Conservation (phyloP, 768 basidiomycete genomes). For the Trametes maxima region DNA sequence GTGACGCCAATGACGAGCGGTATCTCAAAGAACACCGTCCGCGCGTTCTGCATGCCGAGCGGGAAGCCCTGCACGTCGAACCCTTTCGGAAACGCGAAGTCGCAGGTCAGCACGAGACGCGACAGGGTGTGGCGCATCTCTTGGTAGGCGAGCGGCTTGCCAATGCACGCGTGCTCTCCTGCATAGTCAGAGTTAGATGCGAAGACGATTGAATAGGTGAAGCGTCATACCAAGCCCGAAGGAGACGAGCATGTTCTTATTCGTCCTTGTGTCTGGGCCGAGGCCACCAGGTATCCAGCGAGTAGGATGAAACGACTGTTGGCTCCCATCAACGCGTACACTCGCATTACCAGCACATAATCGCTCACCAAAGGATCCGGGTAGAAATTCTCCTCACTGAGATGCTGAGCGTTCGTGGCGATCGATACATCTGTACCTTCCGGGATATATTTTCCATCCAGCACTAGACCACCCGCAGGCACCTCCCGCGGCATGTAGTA, state of each 20-base stretch:
- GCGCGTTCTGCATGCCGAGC: neutral
- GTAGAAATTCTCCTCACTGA: conserved; percentile 33
- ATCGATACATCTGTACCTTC: conserved; percentile 34
- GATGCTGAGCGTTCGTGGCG: conserved; percentile 33
- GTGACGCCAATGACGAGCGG: neutral
- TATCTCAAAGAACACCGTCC: neutral
- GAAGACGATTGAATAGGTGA: neutral
- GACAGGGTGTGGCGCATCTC: neutral
- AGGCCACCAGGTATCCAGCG: conserved; percentile 36
- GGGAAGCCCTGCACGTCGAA: neutral
- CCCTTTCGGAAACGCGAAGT: neutral
- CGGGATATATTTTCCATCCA: conserved; percentile 34
- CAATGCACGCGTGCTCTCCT: neutral
- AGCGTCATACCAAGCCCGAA: neutral
- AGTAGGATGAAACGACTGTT: conserved; percentile 40
- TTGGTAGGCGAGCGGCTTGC: neutral
- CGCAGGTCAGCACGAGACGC: neutral
- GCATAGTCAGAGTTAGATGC: neutral
- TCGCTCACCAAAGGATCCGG: conserved; percentile 1
- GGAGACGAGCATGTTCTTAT: neutral
- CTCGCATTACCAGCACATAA: neutral
- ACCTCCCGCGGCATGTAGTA: conserved; percentile 35
- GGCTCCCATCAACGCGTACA: neutral
- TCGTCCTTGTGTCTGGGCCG: neutral
- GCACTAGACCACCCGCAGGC: conserved; percentile 29